phyloP scores from a whole-genome alignment of 495 filamentous ascomycete species.

The Apiosordaria backusii region DNA sequence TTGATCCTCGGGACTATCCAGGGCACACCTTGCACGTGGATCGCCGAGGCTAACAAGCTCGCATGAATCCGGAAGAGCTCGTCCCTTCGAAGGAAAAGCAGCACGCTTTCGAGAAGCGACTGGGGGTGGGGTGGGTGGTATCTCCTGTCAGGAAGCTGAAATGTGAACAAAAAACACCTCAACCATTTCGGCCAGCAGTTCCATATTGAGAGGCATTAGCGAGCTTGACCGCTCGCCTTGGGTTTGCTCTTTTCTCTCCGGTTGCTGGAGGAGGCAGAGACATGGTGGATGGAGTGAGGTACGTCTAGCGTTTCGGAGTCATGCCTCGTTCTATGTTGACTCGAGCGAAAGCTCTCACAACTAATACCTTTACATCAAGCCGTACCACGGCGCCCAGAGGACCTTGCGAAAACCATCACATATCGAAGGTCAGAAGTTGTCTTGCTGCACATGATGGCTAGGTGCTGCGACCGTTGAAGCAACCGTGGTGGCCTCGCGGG shows the following conservation, averaged over 20 bases:
- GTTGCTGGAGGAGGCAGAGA: no score
- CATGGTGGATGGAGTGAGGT: no score
- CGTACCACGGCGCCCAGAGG: background rate
- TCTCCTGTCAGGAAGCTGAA: background rate
- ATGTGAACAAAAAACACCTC: background rate
- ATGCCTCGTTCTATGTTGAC: no score
- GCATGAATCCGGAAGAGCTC: background rate
- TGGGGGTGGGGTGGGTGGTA: background rate
- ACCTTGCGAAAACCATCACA: background rate
- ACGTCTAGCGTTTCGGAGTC: no score
- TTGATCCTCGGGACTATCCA: background rate
- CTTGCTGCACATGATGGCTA: slow-evolving; percentile 29
- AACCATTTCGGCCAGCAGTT: slow-evolving; percentile 4
- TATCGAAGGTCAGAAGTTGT: background rate
- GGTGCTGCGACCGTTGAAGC: slow-evolving; percentile 26
- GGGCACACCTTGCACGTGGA: background rate
- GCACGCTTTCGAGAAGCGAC: background rate
- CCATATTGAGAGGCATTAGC: slow-evolving; percentile 9
- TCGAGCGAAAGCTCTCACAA: background rate
- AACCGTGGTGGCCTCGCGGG: slow-evolving; percentile 13
- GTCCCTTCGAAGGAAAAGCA: background rate
- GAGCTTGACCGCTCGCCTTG: background rate
- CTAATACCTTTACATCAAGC: background rate
- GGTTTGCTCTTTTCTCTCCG: background rate
- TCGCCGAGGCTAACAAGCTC: background rate